Conservation (phyloP, 2,329 filamentous ascomycete species). For the Colletotrichum paranaense region DNA sequence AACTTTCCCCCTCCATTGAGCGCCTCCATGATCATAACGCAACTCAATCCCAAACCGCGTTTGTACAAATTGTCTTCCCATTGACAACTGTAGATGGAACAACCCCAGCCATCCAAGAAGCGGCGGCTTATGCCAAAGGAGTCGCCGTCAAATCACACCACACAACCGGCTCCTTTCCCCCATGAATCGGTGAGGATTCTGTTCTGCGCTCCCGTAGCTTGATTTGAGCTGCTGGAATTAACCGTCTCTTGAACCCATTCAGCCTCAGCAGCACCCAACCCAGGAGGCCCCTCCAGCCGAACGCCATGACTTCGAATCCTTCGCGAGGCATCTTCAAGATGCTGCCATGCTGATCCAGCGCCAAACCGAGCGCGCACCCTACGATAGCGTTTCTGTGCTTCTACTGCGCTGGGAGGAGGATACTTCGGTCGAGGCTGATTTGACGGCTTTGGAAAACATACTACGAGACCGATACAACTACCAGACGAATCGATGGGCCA, state of each 20-base stretch:
- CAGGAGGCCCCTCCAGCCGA: constrained; percentile 57
- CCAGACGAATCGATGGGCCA: constrained; percentile 69
- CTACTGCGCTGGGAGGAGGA: constrained; percentile 74
- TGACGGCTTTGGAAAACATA: constrained; percentile 66
- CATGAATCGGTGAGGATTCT: constrained; percentile 33
- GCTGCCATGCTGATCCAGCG: constrained; percentile 75
- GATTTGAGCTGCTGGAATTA: constrained; percentile 18
- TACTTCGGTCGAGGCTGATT: constrained; percentile 61
- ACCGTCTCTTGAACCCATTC: constrained; percentile 27
- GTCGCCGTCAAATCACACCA: constrained; percentile 16
- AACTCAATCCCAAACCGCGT: background rate
- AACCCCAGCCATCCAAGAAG: constrained; percentile 37
- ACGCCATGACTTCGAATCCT: constrained; percentile 73
- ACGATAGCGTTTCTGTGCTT: constrained; percentile 69
- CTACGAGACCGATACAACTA: constrained; percentile 71
- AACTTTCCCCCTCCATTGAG: background rate
- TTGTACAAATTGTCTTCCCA: constrained; percentile 4
- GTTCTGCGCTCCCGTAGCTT: constrained; percentile 28
- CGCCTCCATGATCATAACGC: constrained; percentile 7
- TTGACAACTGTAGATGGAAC: constrained; percentile 36
- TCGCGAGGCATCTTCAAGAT: constrained; percentile 75
- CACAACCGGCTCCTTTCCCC: constrained; percentile 31
- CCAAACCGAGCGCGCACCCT: constrained; percentile 68
- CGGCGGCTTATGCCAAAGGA: constrained; percentile 35
- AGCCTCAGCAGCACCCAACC: constrained; percentile 48